Conservation (phyloP, 345 rosid genomes). For the Eucalyptus albens region DNA sequence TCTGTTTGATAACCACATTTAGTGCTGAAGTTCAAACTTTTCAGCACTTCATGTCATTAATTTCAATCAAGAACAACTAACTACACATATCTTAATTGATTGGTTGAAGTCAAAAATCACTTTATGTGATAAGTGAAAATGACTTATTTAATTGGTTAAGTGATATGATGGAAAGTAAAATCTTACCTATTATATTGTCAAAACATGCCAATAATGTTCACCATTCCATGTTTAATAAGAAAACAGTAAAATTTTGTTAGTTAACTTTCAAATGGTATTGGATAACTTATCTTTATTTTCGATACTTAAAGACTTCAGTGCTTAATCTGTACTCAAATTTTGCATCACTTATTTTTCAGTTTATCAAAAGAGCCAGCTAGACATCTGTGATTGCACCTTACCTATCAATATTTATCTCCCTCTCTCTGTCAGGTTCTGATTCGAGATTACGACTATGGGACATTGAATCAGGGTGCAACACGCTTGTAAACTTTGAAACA, state of each 20-base stretch:
- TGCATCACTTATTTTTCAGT: neutral
- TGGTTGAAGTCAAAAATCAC: neutral
- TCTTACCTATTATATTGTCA: neutral
- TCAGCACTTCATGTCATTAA: neutral
- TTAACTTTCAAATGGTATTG: neutral
- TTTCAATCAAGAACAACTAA: neutral
- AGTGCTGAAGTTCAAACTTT: neutral
- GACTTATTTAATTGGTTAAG: neutral
- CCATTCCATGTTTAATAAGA: neutral
- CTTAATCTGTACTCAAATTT: neutral
- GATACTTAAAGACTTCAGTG: neutral
- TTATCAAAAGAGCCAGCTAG: neutral
- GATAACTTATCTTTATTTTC: neutral
- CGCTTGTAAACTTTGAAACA: constrained; percentile 86
- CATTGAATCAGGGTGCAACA: constrained; percentile 78
- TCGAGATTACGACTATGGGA: constrained; percentile 96
- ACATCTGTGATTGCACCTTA: neutral
- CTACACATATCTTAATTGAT: neutral
- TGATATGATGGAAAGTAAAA: neutral
- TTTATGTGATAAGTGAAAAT: neutral
- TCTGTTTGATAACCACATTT: neutral
- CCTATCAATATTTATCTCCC: neutral
- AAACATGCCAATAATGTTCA: neutral
- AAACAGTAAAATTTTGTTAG: neutral
- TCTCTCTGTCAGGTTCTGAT: constrained; percentile 64